Evolutionary conservation across 2,329 filamentous ascomycete genomes (phyloP), one percentile per base, ranked within the genome.

Genomic region (Paracoccidioides lutzii): DNA sequence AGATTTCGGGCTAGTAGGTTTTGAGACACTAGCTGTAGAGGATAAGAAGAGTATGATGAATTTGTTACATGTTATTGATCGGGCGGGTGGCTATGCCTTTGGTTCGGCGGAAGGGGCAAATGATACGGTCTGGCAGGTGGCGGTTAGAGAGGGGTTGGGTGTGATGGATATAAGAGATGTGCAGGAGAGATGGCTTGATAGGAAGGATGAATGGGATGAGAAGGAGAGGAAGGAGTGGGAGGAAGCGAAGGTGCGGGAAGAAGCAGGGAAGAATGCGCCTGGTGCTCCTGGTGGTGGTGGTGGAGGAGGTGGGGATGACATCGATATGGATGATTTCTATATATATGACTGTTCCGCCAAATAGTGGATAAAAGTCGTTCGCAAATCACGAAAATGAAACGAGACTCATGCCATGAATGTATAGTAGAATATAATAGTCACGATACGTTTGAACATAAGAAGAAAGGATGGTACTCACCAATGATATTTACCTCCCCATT

Each of bases 41-140:
- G 93, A 98, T 67, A 96, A 95, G 70, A 88, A 86, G 72, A 94
- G 88, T 67, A 96, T 98, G 90, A 94, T 94, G 82, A 84, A 87
- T 63, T 76, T 98, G 3, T 75, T 98, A 53, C 83, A 87, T 48
- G 85, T 91, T 0, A 90, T 98, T 65, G 93, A 98, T 69, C 81
- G 93, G 44, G 91, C 93, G 0, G 85, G 88, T 8, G 93, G 93
- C 0, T 97, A 97, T 72, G 87, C 90, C 0, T 96, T 98, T 73
- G 90, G 90, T 0, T 81, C 85, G 4, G 87, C 89, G 0, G 89
- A 96, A 68, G 91, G 90, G 1, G 88, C 90, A 48, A 96, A 97
- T 63, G 91, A 98, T 68, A 90, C 86, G 5, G 82, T 98, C n/a
- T 98, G 93, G 93, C 88, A 94, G 66, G 84, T 97, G 46, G 89